phyloP scores from a whole-genome alignment of 805 yeast species.

The Komagataella pseudopastoris region DNA sequence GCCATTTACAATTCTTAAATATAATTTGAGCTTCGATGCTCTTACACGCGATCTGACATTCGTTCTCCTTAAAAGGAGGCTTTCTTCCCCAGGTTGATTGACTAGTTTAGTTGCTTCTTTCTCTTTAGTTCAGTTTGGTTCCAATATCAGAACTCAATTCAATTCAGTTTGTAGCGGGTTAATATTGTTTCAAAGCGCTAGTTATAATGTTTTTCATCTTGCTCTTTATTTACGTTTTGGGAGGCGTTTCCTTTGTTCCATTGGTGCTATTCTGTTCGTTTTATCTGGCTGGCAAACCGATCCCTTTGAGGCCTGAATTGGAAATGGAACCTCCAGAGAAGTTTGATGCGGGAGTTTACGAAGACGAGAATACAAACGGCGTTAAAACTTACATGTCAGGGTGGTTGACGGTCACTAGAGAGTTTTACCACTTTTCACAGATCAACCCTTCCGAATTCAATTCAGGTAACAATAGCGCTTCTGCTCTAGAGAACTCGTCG shows the following conservation, averaged over 20 bases:
- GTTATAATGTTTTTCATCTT: constrained; percentile 8
- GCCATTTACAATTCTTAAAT: no score
- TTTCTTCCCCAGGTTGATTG: background rate
- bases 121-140: background rate
- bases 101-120: background rate
- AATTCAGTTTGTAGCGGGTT: no score
- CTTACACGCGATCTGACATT: background rate
- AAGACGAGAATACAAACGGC: constrained; percentile 47
- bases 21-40: no score
- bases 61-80: background rate
- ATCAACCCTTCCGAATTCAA: constrained; percentile 13
- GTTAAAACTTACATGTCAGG: constrained; percentile 54
- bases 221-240: constrained; percentile 40
- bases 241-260: constrained; percentile 78
- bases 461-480: constrained; percentile 1
- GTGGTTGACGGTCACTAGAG: constrained; percentile 78
- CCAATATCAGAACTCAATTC: background rate
- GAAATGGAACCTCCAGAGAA: constrained; percentile 23
- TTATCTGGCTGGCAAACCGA: constrained; percentile 20
- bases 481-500: constrained; percentile 8
- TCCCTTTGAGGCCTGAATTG: constrained; percentile 18
- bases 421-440: constrained; percentile 44
- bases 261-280: constrained; percentile 25
- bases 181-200: background rate
- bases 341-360: constrained; percentile 39